A percentile compares a stretch with the other conserved stretches of the same genome.
Conservation (phyloP, 441 rosid species). For the Pelargonium myrrhifolium region DNA sequence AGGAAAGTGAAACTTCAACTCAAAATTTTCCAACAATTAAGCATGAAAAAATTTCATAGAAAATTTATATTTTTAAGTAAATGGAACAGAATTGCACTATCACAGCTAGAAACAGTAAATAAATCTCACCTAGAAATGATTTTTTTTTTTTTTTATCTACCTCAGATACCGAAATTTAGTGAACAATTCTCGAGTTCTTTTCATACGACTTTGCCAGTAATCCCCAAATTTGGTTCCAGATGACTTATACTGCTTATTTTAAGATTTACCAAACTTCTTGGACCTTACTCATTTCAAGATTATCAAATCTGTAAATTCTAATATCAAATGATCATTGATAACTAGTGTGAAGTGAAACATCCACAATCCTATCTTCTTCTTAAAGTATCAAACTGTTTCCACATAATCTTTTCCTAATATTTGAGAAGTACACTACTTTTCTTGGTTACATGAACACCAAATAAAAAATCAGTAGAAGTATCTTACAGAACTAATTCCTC, state of each 20-base stretch:
- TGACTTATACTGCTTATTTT: background rate
- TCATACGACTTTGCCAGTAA: background rate
- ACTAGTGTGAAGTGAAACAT: background rate
- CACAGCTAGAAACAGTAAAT: background rate
- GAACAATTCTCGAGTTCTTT: background rate
- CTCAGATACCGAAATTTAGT: background rate
- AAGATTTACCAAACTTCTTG: background rate
- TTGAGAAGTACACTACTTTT: background rate
- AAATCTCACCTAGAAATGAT: background rate
- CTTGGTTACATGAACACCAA: background rate
- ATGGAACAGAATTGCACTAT: background rate
- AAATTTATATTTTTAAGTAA: background rate
- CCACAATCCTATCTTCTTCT: background rate
- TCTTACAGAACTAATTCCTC: constrained; percentile 54
- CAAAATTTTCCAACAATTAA: background rate
- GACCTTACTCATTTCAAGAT: background rate
- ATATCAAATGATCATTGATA: background rate
- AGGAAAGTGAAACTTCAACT: background rate
- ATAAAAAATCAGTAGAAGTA: background rate
- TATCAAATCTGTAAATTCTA: background rate
- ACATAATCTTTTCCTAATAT: background rate
- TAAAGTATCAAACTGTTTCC: background rate
- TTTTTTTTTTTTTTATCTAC: background rate
- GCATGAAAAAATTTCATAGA: background rate
- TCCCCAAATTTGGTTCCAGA: background rate